phyloP scores from a whole-genome alignment of 371 early-diverging fungal genomes.

The Synchytrium microbalum region DNA sequence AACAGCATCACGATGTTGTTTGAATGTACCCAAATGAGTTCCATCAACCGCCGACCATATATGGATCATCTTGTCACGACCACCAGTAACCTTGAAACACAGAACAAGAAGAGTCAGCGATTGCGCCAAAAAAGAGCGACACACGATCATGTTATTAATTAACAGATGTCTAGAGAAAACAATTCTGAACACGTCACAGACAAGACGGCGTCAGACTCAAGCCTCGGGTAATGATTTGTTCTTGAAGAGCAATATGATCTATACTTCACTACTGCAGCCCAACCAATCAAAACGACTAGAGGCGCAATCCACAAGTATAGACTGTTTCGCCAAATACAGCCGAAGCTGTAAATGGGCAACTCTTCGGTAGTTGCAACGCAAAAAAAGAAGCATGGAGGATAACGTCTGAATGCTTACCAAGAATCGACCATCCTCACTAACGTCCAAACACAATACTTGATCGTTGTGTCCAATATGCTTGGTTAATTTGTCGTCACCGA shows the following conservation, averaged over 20 bases:
- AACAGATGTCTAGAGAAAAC: conserved; percentile 25
- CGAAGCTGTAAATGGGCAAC: not conserved
- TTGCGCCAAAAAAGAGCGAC: not conserved
- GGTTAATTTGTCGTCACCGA: conserved; percentile 19
- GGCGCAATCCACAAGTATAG: not conserved
- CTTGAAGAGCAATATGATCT: conserved; percentile 2
- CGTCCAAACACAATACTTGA: conserved; percentile 68
- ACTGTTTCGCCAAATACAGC: not conserved
- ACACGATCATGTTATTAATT: no score
- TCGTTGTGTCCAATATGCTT: conserved; percentile 68
- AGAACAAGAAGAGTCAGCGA: not conserved
- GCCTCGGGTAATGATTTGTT: conserved; percentile 18
- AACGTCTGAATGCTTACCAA: conserved; percentile 45
- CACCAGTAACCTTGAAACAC: conserved; percentile 54
- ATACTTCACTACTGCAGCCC: not conserved
- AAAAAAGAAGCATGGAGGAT: conserved; percentile 1
- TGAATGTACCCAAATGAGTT: conserved; percentile 61
- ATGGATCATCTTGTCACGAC: conserved; percentile 80
- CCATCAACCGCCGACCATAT: conserved; percentile 80
- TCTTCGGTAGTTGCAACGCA: not conserved
- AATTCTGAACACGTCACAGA: conserved; percentile 36
- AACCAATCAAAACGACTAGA: not conserved
- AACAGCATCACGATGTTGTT: conserved; percentile 87
- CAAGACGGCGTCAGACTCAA: conserved; percentile 38
- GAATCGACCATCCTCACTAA: conserved; percentile 73